Evolutionary conservation across 2,329 filamentous ascomycete genomes (phyloP), one percentile per base, ranked within the genome.

Genomic region (Intubia oerlemansii): DNA sequence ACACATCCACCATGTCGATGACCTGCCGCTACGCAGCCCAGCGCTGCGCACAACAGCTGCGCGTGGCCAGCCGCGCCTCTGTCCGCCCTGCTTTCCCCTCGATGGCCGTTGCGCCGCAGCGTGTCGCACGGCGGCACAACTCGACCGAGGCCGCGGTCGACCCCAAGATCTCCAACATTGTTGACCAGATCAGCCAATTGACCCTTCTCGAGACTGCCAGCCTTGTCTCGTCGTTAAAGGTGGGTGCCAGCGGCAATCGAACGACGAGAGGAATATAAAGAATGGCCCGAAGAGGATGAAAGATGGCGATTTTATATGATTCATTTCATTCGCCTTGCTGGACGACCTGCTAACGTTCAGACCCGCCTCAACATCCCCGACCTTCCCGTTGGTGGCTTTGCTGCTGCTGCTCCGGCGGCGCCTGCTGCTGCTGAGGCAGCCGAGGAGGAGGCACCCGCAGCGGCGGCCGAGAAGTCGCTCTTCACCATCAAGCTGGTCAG

Each of bases 141-240:
- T 85, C 81, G 37, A 84, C 81, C 42, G 77, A 84, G 44, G 70
- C 68, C 31, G 70, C 68, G 32, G 53, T 59, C 36, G 91, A 79
- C 56, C 82, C 88, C 38, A 98, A 98, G 67, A 92, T 99, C 45
- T 55, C 73, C 42, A 69, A 67, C 34, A 98, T 99, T 47, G 88
- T 99, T 46, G 84, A 98, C 52, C 84, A 98, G 57, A 98, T 99
- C 54, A 91, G 85, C 57, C 74, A 88, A 67, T 75, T 99, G 66
- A 98, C 84, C 25, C 65, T 99, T 34, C 59, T 99, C 44, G 90
- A 99, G 66, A 98, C 88, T 22, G 85, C 90, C 33, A 88, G 95
- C 50, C 63, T 99, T 35, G 88, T 99, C 31, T 72, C 84, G 31
- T 81, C 72, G 54, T 62, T 99, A 49, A 99, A 98, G 78, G 88